A percentile compares a stretch with the other conserved stretches of the same genome.
phyloP scores from a whole-genome alignment of 768 basidiomycete genomes.

The Chiua virens region DNA sequence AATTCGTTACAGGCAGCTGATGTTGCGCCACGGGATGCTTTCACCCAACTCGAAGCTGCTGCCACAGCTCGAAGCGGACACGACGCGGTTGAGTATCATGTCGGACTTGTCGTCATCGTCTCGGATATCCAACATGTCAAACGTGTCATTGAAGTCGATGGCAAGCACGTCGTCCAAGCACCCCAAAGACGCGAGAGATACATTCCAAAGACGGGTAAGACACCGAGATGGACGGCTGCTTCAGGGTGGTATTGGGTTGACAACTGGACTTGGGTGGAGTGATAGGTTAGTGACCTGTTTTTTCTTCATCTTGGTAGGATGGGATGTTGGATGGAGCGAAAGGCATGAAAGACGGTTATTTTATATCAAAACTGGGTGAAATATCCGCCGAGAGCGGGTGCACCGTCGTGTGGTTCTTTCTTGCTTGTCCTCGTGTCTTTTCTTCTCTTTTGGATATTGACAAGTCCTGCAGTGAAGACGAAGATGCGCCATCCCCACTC shows the following conservation, averaged over 20 bases:
- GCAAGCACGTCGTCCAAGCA: constrained; percentile 28
- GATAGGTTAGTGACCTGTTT: constrained; percentile 50
- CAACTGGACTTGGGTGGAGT: constrained; percentile 74
- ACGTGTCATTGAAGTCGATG: constrained; percentile 23
- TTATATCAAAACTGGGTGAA: constrained; percentile 8
- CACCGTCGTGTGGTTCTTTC: constrained; percentile 4
- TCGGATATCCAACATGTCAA: constrained; percentile 26
- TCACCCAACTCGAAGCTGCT: constrained; percentile 66
- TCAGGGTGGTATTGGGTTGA: constrained; percentile 63
- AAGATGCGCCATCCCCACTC: constrained; percentile 67
- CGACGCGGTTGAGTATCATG: constrained; percentile 26
- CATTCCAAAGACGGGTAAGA: constrained; percentile 51
- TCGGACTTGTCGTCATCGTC: constrained; percentile 26
- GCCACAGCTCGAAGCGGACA: constrained; percentile 25
- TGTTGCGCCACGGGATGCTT: constrained; percentile 65
- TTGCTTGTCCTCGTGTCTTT: background rate
- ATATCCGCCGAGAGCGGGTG: constrained; percentile 4
- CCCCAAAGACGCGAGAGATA: constrained; percentile 57
- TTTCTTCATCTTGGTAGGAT: background rate
- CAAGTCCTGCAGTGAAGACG: constrained; percentile 55
- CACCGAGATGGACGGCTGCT: constrained; percentile 63
- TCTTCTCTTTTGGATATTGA: background rate
- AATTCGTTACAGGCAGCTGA: constrained; percentile 47
- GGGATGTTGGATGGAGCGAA: background rate
- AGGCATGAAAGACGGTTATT: background rate